Base-by-base conservation (phyloP, 2,329 filamentous ascomycete genomes). In the Moelleriella libera region DNA sequence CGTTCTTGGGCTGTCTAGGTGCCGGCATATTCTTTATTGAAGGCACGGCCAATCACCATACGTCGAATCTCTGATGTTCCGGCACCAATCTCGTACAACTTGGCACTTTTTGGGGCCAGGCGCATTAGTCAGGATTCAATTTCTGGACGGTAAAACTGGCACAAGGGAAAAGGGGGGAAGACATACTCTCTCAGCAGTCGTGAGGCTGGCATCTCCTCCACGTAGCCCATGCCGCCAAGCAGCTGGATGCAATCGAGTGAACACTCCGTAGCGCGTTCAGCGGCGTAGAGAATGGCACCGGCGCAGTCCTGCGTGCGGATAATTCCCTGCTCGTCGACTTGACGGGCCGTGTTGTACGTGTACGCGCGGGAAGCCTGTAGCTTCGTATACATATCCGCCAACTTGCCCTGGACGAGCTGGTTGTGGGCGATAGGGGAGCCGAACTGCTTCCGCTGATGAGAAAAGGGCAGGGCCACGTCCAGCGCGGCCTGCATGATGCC, bases 351-450 rank as follows among this genome's bases (percentile, higher is more conserved):
- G 39, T 75, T 69, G 60, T 94, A 94, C 0, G 90, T 97, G 66
- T 95, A 96, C 2, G 88, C 77, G n/a, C 81, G 73, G 12, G 83
- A 82, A 9, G 85, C 88, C 58, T 86, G 83, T 50, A 92, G 77
- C 65, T 94, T 94, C 44, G 88, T 96, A 68, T 97, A 94, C 89
- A 98, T 96, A 63, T 97, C 89, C 48, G 92, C 88, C 43, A 97
- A 74, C 61, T 89, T 90, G 49, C 86, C 90, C 66, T 97, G 92
- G 28, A 97, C 76, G 52, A 97, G 74, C 65, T 98, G 92, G 64
- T 95, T 94, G 56, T 92, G 83, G 0, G 86, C 90, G 53, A 97
- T 86, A 2, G 90, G 90, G 6, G 65, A 70, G 47, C 83, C 83
- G 61, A 98, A 98, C 67, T 98, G 92, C 64, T 83, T 86, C 48